These are phyloP conservation scores for Aspergillus novoparasiticus DNA, from an alignment of 2,329 filamentous ascomycete genomes.

Conservation along the genomic window DNA sequence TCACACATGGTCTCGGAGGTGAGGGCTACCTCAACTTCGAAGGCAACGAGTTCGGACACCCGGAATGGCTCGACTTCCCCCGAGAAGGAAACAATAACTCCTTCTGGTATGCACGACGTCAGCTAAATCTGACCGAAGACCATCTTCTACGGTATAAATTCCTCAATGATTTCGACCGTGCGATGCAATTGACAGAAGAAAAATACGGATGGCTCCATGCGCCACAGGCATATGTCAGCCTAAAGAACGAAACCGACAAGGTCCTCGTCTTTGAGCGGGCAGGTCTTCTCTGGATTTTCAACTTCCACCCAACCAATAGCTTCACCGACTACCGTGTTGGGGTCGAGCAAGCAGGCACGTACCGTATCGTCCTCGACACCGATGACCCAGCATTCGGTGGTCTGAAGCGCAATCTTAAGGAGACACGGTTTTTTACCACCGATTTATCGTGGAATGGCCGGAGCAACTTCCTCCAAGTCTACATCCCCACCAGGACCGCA, in stretches of 20 bases:
- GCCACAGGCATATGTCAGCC: slow-evolving; percentile 83
- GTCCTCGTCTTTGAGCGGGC: slow-evolving; percentile 93
- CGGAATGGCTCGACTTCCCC: slow-evolving; percentile 98
- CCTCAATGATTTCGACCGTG: slow-evolving; percentile 89
- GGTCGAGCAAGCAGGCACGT: slow-evolving; percentile 80
- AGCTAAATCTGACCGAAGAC: slow-evolving; percentile 91
- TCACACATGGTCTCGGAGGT: slow-evolving; percentile 88
- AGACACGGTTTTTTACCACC: slow-evolving; percentile 90
- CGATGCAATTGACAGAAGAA: slow-evolving; percentile 85
- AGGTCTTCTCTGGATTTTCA: slow-evolving; percentile 90
- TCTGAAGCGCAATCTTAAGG: slow-evolving; percentile 72
- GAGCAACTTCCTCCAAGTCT: slow-evolving; percentile 89
- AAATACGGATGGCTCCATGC: slow-evolving; percentile 90
- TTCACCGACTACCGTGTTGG: slow-evolving; percentile 93
- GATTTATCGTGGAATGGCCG: slow-evolving; percentile 86
- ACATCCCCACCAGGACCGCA: slow-evolving; percentile 81
- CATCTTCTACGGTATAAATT: slow-evolving; percentile 81
- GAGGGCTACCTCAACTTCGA: slow-evolving; percentile 99
- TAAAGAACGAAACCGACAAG: slow-evolving; percentile 94
- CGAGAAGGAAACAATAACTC: slow-evolving; percentile 90
- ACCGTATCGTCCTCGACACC: slow-evolving; percentile 80
- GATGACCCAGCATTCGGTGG: slow-evolving; percentile 80
- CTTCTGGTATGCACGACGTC: slow-evolving; percentile 90
- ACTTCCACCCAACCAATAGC: slow-evolving; percentile 84
- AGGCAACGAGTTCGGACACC: slow-evolving; percentile 97